phyloP scores from a whole-genome alignment of 495 filamentous ascomycete species.

The Penicillium bovifimosum region DNA sequence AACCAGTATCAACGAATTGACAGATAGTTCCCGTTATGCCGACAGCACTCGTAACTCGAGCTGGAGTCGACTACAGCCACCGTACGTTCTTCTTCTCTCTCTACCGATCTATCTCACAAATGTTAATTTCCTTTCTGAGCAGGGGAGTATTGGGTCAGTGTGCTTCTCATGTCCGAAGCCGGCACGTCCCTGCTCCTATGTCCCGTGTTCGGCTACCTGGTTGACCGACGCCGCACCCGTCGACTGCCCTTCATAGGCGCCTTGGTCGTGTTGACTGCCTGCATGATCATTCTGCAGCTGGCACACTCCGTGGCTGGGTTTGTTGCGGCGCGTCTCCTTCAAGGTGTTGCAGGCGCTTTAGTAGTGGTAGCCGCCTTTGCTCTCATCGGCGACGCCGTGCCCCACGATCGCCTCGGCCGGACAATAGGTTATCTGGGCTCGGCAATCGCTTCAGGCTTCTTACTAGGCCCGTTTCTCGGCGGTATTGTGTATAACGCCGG shows the following conservation, averaged over 20 bases:
- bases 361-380: constrained; percentile 62
- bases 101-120: background rate
- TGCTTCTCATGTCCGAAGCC: constrained; percentile 56
- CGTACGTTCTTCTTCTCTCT: constrained; percentile 45
- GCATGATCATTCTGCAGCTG: constrained; percentile 52
- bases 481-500: constrained; percentile 55
- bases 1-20: background rate
- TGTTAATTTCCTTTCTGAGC: background rate
- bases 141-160: constrained; percentile 34
- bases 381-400: constrained; percentile 54
- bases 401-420: constrained; percentile 51
- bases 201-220: constrained; percentile 50
- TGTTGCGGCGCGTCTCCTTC: constrained; percentile 52
- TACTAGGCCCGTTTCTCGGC: constrained; percentile 52
- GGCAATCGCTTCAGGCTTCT: constrained; percentile 28
- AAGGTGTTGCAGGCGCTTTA: constrained; percentile 56
- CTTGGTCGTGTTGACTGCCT: constrained; percentile 48
- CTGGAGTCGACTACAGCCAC: constrained; percentile 47
- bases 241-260: constrained; percentile 55
- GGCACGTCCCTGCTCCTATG: constrained; percentile 53
- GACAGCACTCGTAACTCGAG: constrained; percentile 50
- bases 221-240: constrained; percentile 44
- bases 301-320: constrained; percentile 48
- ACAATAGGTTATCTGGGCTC: constrained; percentile 41
- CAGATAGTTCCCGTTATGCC: constrained; percentile 58